Evolutionary conservation across 306 rosid species (phyloP), one percentile per base, ranked within the genome.

Genomic region (Quercus glauca): DNA sequence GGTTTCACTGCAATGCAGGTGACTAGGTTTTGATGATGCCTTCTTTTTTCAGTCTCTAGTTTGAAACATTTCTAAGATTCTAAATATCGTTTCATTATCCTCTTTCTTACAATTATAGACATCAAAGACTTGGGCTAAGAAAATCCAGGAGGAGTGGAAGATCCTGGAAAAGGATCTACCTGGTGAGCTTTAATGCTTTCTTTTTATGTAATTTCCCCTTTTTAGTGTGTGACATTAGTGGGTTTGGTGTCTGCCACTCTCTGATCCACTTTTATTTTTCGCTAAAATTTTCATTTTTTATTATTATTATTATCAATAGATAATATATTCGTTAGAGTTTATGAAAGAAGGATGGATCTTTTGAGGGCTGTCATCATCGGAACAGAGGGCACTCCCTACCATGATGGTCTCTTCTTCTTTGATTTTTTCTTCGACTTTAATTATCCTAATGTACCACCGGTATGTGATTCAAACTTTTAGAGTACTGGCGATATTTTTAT

Each of bases 351-450:
- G 86, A 86, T 94, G 84, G 98, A 94, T 86, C 88, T 94, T 71
- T 64, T 94, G 87, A 84, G 98, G 89, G 98, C 97, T 78, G 97
- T 90, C 60, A 94, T 94, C 76, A 76, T 94, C 78, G 98, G 97
- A 75, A 94, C 97, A 18, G 91, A 92, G 85, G 98, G 98, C 74
- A 94, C 98, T 41, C 98, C 98, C 69, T 94, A 94, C 85, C 98
- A 94, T 77, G 97, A 94, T 75, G 97, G 97, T 63, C 88, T 94
- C 75, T 94, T 89, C 89, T 94, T 92, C 82, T 94, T 94, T 73
- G 97, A 94, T 81, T 84, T 92, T 78, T 87, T 69, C 85, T 91
- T 94, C 79, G 97, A 97, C 25, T 33, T 60, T 61, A 65, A 28
- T 75, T 91, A 92, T 75, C 98, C 98, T 25, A 87, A 79, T 81